phyloP scores from a whole-genome alignment of 2,329 filamentous ascomycete genomes.

The Macroventuria anomochaeta region DNA sequence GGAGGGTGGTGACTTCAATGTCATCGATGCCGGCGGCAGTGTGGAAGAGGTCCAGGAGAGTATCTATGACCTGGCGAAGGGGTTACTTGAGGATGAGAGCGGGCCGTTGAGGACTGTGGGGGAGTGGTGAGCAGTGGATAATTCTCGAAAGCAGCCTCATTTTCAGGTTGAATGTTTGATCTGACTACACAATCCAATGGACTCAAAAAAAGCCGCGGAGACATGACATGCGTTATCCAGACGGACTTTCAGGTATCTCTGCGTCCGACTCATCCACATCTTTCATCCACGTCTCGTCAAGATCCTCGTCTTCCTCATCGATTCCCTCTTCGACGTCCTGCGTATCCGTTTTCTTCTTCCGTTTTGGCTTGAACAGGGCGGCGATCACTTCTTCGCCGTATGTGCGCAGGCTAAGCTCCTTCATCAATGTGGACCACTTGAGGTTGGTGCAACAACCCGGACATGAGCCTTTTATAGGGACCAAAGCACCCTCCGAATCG shows the following conservation, averaged over 20 bases:
- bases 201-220: too few species aligned
- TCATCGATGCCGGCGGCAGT: constrained; percentile 61
- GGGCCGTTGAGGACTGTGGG: constrained; percentile 39
- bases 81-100: constrained; percentile 32
- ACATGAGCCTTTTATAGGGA: constrained; percentile 75
- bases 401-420: constrained; percentile 76
- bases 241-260: constrained; percentile 15
- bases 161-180: too few species aligned
- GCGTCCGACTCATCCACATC: constrained; percentile 40
- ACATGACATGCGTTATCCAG: too few species aligned
- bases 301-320: constrained; percentile 31
- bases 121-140: constrained; percentile 43
- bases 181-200: too few species aligned
- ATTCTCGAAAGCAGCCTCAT: too few species aligned
- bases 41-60: constrained; percentile 59
- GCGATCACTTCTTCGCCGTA: constrained; percentile 74
- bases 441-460: constrained; percentile 69
- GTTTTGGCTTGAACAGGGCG: constrained; percentile 67
- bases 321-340: constrained; percentile 20
- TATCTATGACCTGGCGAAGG: constrained; percentile 32
- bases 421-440: constrained; percentile 79
- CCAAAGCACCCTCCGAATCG: constrained; percentile 50
- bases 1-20: constrained; percentile 59
- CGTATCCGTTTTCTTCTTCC: constrained; percentile 42
- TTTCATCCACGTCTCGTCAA: constrained; percentile 46